Evolutionary conservation across 2,329 filamentous ascomycete genomes (phyloP), one percentile per base, ranked within the genome.

Genomic region (Aspergillus udagawae): DNA sequence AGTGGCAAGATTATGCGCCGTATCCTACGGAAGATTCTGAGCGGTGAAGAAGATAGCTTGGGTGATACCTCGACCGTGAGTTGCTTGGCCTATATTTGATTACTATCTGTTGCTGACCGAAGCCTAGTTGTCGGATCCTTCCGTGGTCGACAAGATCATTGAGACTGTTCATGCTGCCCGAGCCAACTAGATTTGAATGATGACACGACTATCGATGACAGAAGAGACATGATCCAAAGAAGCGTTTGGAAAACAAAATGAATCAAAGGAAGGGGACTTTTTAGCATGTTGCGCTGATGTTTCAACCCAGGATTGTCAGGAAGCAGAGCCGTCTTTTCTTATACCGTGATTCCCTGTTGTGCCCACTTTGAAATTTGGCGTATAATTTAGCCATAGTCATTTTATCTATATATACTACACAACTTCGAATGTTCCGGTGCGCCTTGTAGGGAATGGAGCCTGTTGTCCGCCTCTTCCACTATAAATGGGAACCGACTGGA

Each of bases 1-100:
- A 96, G 90, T 66, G 94, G 94, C 65, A 99, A 99, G 88, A 99
- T 99, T 71, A 99, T 99, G 94, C 86, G 94, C 62, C 87, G 94
- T 63, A 96, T 99, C 71, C 78, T 99, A 80, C 85, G 94, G 69
- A 99, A 99, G 90, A 96, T 99, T 70, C 78, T 99, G 66, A 92
- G 92, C 17, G 93, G 93, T 38, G 94, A 99, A 81, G 93, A 97
- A 78, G 94, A 99, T 75, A 92, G 96, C 77, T 82, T 99, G 54
- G 94, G 94, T 67, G 94, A 99, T 71, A 95, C 83, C 38, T 90
- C 90, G 21, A 97, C 94, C 65, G 91, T 95, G 82, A 80, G 89
- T 80, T 32, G 47, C 17, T 38, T 17, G 23, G 20, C 4, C 54
- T 51, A 59, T 59, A 60, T 59, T 49, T 51, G 23, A 27, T 17